Conservation (phyloP, 208 protist genomes). For the Leishmania tarentolae region DNA sequence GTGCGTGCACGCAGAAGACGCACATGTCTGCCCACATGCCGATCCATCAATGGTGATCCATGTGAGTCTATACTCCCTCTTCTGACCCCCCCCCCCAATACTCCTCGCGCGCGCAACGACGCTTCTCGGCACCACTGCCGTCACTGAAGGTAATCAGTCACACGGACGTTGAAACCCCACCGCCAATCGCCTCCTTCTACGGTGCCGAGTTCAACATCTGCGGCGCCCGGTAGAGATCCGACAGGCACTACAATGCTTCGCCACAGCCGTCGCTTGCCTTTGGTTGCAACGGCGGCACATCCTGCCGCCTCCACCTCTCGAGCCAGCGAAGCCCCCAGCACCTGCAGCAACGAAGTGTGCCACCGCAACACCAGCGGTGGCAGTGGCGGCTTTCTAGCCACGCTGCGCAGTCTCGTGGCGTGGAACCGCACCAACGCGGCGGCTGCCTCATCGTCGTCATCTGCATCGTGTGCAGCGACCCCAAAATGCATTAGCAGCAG, state of each 20-base stretch:
- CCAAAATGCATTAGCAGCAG: neutral
- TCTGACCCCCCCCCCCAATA: neutral
- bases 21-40: neutral
- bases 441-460: conserved; percentile 5
- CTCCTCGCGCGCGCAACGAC: neutral
- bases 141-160: neutral
- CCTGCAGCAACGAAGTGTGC: neutral
- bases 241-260: neutral
- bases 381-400: conserved; percentile 17
- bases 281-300: neutral
- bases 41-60: neutral
- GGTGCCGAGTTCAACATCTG: neutral
- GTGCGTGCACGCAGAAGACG: neutral
- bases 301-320: neutral
- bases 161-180: neutral
- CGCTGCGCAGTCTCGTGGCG: conserved; percentile 36
- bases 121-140: neutral
- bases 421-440: conserved; percentile 45
- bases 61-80: neutral
- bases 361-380: neutral
- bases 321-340: neutral
- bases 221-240: neutral
- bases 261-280: neutral
- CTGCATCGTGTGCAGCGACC: neutral
- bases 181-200: neutral